Conservation (phyloP, 2,329 filamentous ascomycete genomes). For the Fusarium protoensiforme region DNA sequence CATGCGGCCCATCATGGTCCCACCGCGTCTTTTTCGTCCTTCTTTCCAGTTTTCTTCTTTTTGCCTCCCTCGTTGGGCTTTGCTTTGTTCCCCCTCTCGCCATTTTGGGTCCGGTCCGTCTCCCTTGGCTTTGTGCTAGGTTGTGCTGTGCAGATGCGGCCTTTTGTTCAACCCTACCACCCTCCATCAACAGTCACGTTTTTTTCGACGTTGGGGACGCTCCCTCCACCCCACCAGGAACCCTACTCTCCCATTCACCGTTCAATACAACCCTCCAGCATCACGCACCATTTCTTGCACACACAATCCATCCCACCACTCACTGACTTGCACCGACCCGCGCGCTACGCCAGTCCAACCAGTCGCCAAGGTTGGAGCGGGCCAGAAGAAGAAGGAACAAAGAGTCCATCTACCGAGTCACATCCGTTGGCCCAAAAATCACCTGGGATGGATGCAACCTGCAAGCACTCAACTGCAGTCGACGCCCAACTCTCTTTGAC, state of each 20-base stretch:
- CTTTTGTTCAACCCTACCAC: constrained; percentile 25
- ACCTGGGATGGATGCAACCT: constrained; percentile 25
- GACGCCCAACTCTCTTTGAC: constrained; percentile 28
- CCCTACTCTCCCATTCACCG: constrained; percentile 27
- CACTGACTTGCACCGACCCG: constrained; percentile 27
- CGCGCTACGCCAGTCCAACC: constrained; percentile 34
- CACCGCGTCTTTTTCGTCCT: constrained; percentile 15
- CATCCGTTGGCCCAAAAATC: constrained; percentile 16
- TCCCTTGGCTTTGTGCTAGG: constrained; percentile 4
- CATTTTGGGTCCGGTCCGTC: neutral
- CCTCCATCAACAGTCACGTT: constrained; percentile 6
- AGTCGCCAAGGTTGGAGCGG: constrained; percentile 1
- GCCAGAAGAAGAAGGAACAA: constrained; percentile 6
- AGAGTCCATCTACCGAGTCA: constrained; percentile 27
- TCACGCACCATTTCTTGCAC: constrained; percentile 5
- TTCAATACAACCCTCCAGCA: constrained; percentile 28
- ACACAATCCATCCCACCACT: constrained; percentile 19
- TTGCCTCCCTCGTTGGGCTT: neutral
- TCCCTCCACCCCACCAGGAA: constrained; percentile 15
- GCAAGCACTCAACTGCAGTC: constrained; percentile 35
- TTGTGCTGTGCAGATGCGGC: constrained; percentile 21
- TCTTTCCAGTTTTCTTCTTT: constrained; percentile 16
- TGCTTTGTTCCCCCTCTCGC: constrained; percentile 3
- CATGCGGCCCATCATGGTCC: constrained; percentile 6
- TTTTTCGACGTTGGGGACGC: constrained; percentile 17